Conservation (phyloP, 352 stramenopile genomes). For the Globisporangium nodosum region DNA sequence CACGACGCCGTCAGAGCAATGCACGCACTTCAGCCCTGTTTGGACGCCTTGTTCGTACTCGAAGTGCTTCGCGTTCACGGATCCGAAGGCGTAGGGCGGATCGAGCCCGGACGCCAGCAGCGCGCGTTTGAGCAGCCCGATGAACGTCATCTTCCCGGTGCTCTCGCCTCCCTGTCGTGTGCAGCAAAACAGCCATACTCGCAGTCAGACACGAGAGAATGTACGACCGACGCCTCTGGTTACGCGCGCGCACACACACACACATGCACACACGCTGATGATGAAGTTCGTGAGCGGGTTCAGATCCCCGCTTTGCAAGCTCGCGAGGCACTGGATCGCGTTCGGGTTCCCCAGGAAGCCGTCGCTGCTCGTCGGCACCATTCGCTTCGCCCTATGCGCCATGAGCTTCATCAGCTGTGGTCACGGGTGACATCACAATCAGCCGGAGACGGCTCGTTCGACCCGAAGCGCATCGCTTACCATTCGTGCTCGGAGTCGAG, state of each 20-base stretch:
- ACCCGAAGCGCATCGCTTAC: constrained; percentile 14
- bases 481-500: constrained; percentile 31
- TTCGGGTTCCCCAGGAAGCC: constrained; percentile 43
- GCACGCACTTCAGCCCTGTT: neutral
- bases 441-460: neutral
- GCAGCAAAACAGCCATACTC: neutral
- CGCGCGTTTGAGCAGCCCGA: constrained; percentile 30
- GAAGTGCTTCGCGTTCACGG: constrained; percentile 33
- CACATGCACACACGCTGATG: constrained; percentile 33
- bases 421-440: neutral
- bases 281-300: constrained; percentile 47
- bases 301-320: constrained; percentile 9
- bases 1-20: neutral
- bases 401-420: neutral
- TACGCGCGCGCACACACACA: no score
- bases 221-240: no score
- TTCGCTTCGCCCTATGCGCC: constrained; percentile 23
- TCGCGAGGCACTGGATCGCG: constrained; percentile 23
- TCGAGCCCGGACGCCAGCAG: constrained; percentile 18
- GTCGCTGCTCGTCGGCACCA: constrained; percentile 28
- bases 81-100: constrained; percentile 20
- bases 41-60: constrained; percentile 20
- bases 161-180: constrained; percentile 30
- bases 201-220: neutral
- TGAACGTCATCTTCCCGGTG: constrained; percentile 47